phyloP scores from a whole-genome alignment of 2,329 filamentous ascomycete genomes.

The Fusarium nanum region DNA sequence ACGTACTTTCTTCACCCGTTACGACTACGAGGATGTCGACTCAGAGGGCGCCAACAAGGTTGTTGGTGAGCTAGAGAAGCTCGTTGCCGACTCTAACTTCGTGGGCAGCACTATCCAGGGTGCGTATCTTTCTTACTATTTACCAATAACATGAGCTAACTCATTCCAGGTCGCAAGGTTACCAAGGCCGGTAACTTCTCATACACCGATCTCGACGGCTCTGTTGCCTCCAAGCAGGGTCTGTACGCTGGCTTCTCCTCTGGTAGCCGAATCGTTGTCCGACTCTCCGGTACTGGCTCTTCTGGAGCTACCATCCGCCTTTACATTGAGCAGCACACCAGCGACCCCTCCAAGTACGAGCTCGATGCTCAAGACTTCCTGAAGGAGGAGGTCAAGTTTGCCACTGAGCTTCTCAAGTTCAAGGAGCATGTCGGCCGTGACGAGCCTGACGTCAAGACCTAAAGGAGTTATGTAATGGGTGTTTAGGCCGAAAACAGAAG shows the following conservation, averaged over 20 bases:
- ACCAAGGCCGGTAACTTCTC: conserved; percentile 94
- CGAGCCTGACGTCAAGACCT: conserved; percentile 97
- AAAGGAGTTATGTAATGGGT: conserved; percentile 44
- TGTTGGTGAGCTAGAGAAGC: conserved; percentile 80
- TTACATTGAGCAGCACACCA: conserved; percentile 96
- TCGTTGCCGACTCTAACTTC: conserved; percentile 80
- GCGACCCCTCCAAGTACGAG: conserved; percentile 79
- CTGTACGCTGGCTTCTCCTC: conserved; percentile 95
- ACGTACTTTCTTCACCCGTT: conserved; percentile 98
- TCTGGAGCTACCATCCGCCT: conserved; percentile 96
- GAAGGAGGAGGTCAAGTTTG: conserved; percentile 87
- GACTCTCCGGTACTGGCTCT: conserved; percentile 93
- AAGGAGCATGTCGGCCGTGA: conserved; percentile 93
- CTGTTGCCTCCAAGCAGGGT: conserved; percentile 94
- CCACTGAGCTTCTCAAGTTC: conserved; percentile 87
- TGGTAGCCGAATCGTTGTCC: conserved; percentile 93
- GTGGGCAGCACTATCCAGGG: conserved; percentile 84
- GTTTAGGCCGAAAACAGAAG: conserved; percentile 18
- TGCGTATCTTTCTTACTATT: conserved; percentile 48
- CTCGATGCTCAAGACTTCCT: conserved; percentile 94
- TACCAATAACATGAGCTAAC: conserved; percentile 35
- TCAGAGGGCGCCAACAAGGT: conserved; percentile 91
- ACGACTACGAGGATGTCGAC: conserved; percentile 97
- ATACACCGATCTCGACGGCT: conserved; percentile 98
- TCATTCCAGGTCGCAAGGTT: conserved; percentile 76